Base-by-base conservation (phyloP, 116 monocot genomes). In the Thalassia testudinum region DNA sequence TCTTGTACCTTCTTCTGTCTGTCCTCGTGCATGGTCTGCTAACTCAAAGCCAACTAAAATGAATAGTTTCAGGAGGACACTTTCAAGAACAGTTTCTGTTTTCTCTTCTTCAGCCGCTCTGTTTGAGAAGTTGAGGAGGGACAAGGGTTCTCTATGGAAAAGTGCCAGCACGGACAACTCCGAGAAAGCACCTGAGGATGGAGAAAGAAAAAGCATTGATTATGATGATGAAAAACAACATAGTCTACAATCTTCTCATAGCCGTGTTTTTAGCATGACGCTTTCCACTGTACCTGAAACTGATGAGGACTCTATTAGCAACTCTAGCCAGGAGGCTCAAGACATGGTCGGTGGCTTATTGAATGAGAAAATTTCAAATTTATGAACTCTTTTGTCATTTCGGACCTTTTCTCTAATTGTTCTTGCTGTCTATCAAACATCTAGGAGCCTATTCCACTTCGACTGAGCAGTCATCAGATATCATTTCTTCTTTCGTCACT, bases 401-500 rank as follows among this genome's bases (percentile, higher is more conserved):
- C 30, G 30, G 18, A 37, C 12, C 43, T 37, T 49, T 69, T 27
- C 20, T 21, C 34, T 29, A 26, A 17, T 45, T 48, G 23, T 7
- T 64, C 65, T 67, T 18, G 17, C 65, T 21, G 14, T 26, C 40
- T 14, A 27, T 37, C 5, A 72, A 15, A n/a, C 24, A 40, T 72
- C 12, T 66, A 89, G 89, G 77, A 66, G n/a, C 34, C 58, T 27
- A 55, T 63, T 56, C 66, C 71, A 22, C 66, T 95, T 59, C 60
- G 71, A 53, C 77, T 99, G 64, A 99, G 91, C 54, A 78, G 78
- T 50, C 75, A 83, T 54, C 99, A 99, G 75, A 72, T 86, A 19
- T 59, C 34, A 59, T 71, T 86, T 49, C 64, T 99, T 19, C 83
- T 99, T 22, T 99, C 90, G 27, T 99, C 90, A 47, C 68, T 82